Conservation (phyloP, 179 eudicot species). For the Monotropa hypopitys region DNA sequence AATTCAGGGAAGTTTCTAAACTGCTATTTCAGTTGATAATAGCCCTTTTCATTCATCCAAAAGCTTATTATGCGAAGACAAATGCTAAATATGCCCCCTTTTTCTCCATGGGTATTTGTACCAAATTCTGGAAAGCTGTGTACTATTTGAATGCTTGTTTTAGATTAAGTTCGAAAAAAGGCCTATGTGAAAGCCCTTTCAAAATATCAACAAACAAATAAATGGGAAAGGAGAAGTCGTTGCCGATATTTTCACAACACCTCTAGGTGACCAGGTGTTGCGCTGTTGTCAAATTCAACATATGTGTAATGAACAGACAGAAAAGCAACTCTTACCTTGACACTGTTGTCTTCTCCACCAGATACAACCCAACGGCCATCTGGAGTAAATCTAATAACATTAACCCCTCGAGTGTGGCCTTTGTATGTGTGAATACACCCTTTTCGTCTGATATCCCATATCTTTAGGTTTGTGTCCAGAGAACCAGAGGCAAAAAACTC, state of each 20-base stretch:
- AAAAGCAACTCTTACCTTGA: constrained; percentile 51
- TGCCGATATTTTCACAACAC: not conserved
- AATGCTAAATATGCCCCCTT: not conserved
- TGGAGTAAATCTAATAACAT: constrained; percentile 87
- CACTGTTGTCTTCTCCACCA: constrained; percentile 95
- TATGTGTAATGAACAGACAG: not conserved
- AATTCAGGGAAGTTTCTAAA: too few relatives aligned
- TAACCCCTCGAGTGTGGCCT: constrained; percentile 97
- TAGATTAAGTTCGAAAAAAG: not conserved
- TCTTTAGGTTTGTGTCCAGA: constrained; percentile 87
- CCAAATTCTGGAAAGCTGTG: not conserved
- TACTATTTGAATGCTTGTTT: not conserved
- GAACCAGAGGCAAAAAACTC: constrained; percentile 99
- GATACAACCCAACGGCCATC: constrained; percentile 99
- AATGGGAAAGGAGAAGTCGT: not conserved
- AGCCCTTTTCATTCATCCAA: too few relatives aligned
- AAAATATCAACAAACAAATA: not conserved
- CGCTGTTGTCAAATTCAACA: not conserved
- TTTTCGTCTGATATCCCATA: constrained; percentile 96
- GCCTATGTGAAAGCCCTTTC: not conserved
- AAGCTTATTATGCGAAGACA: not conserved
- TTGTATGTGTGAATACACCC: constrained; percentile 97
- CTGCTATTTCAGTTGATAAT: too few relatives aligned
- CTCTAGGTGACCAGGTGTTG: not conserved
- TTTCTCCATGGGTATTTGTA: not conserved